Base-by-base conservation (phyloP, 2,329 filamentous ascomycete genomes). In the Penicillium vulpinum region DNA sequence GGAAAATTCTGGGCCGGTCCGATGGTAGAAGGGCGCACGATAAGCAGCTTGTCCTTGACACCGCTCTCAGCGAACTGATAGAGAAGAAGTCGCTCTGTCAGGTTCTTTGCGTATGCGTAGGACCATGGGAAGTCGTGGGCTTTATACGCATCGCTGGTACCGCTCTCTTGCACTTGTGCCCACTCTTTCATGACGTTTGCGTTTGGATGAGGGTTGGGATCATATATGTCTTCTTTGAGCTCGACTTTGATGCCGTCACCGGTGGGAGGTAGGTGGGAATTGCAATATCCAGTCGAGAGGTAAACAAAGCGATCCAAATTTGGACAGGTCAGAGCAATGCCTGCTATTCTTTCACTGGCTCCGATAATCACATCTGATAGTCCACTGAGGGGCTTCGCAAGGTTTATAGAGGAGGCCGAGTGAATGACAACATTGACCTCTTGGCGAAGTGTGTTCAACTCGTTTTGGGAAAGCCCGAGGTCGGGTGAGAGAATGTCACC, bases 111-210 rank as follows among this genome's bases (percentile, higher is more conserved):
- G 4, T 49, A 22, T 31, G 36, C 31, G 21, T 47, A 38, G 13
- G 43, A 3, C 47, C 56, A 41, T 8, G 39, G 52, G 26, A 24
- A 63, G 15, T 13, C 62, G 60, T 40, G 67, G 54, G 33, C 57
- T 73, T 60, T 26, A 65, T 55, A 56, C 66, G 49, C 45, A 68
- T 54, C 69, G 63, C 26, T 80, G 69, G 39, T 16, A 1, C 39
- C 39, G 2, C 7, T 41, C 39, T 24, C 15, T 26, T 41, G 7
- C 15, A 41, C 39, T 10, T 41, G 39, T 6, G 5, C 6, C 39
- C 39, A 41, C 5, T 41, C 39, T 16, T 41, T 26, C 2, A n/a
- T 5, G 8, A 41, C 39, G 4, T 26, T 13, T 26, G 2, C 39
- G 4, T 26, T 13, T 26, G 2, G 4, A 41, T 26, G 39, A 41